Conservation (phyloP, 371 early-diverging fungal species). For the Rhizomucor miehei region DNA sequence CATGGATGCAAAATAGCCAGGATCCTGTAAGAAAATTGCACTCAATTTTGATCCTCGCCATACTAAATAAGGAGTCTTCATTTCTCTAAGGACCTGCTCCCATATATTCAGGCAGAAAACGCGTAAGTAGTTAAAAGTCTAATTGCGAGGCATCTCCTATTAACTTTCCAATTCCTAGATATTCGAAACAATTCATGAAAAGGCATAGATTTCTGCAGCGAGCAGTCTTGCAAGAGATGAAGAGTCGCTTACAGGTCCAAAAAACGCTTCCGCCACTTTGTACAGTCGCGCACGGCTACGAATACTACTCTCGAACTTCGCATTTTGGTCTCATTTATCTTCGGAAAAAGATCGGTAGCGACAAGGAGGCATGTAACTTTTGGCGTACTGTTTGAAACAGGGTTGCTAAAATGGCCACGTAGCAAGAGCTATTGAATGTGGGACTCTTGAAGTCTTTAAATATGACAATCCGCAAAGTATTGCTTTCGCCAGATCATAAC, state of each 20-base stretch:
- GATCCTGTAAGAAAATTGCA: conserved; percentile 39
- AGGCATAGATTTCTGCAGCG: conserved; percentile 33
- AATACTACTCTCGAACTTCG: conserved; percentile 61
- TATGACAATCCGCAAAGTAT: conserved; percentile 55
- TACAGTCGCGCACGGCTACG: conserved; percentile 55
- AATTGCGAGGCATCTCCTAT: not conserved
- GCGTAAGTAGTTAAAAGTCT: conserved; percentile 28
- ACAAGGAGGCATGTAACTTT: not conserved
- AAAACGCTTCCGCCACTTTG: conserved; percentile 48
- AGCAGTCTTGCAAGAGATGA: conserved; percentile 52
- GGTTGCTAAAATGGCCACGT: not conserved
- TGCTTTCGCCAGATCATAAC: conserved; percentile 57
- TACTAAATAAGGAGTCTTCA: not conserved
- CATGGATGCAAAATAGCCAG: conserved; percentile 57
- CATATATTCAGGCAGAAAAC: conserved; percentile 59
- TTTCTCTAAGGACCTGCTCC: conserved; percentile 32
- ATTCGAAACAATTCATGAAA: conserved; percentile 20
- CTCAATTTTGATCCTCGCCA: not conserved
- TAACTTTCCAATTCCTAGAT: not conserved
- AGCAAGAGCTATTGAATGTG: conserved; percentile 60
- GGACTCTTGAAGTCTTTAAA: conserved; percentile 52
- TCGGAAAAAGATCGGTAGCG: conserved; percentile 40
- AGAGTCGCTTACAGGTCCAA: conserved; percentile 42
- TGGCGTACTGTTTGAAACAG: not conserved
- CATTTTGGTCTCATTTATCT: conserved; percentile 58